These are phyloP conservation scores for Thymus mandschuricus DNA, from an alignment of 257 asterid genomes.

Conservation along the genomic window DNA sequence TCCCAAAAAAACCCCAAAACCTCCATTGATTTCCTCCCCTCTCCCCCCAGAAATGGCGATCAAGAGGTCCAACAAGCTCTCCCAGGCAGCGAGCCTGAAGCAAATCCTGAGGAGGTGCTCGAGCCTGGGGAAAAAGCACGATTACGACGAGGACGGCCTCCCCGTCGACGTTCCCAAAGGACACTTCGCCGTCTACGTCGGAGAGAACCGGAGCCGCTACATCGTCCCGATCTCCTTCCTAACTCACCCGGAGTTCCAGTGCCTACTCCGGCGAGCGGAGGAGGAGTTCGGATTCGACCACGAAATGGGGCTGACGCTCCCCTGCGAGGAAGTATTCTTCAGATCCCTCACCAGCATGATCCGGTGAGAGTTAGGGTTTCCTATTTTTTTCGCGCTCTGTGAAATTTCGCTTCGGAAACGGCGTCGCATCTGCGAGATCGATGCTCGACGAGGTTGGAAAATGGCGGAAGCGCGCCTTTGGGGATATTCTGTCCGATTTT, in stretches of 20 bases:
- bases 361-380: conserved; percentile 24
- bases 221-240: conserved; percentile 54
- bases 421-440: background rate
- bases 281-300: conserved; percentile 59
- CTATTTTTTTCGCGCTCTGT: background rate
- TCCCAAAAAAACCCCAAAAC: background rate
- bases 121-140: conserved; percentile 47
- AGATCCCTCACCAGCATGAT: conserved; percentile 43
- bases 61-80: conserved; percentile 38
- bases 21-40: background rate
- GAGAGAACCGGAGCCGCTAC: conserved; percentile 46
- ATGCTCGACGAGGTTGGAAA: background rate
- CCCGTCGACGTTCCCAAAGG: conserved; percentile 58
- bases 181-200: conserved; percentile 56
- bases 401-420: background rate
- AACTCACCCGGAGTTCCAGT: conserved; percentile 53
- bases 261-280: conserved; percentile 46
- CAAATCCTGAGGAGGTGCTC: conserved; percentile 53
- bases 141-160: conserved; percentile 37
- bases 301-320: conserved; percentile 51
- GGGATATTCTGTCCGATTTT: background rate
- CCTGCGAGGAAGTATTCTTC: conserved; percentile 53
- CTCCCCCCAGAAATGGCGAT: conserved; percentile 38
- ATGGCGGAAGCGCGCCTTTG: background rate
- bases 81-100: conserved; percentile 39